Base-by-base conservation (phyloP, 805 yeast genomes). In the Saccharomycopsis lassenensis region DNA sequence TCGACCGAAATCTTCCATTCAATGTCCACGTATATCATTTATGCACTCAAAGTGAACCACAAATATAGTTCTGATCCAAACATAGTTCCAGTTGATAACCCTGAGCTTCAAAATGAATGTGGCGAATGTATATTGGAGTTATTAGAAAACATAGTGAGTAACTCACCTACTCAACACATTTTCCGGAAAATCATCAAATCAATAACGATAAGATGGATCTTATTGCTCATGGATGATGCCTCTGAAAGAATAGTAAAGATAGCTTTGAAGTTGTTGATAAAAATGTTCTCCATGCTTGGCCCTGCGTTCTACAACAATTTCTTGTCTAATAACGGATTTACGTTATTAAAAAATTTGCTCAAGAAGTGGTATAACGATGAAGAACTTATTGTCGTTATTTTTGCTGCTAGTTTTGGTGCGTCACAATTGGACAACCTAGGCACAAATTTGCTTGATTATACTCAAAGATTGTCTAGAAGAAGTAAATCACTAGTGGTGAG, bases 191-290 rank as follows among this genome's bases (percentile, higher is more conserved):
- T 65, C 55, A 47, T 67, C 63, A 65, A 74, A 31, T 61, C 77
- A 0, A 61, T 82, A 2, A 69, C 83, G 1, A 63, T 77, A 4
- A 79, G 77, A 48, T 77, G 87, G 80, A 58, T 81, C 7, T 56
- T 81, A 7, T 51, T 80, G 10, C 50, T 80, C 8, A 56, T 69
- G 35, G 62, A 62, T 40, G 46, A 49, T 5, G 48, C 63, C 35
- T 43, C 61, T 21, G 50, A 57, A 31, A 66, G 47, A 33, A 30
- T 42, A 14, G 58, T 52, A n/a, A 52, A 56, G 24, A 43, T 48
- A 6, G 51, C 58, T 0, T 39, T 64, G n/a, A 55, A 55, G n/a
- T 52, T 82, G 10, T 51, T 82, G 14, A 57, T 75, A 4, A 64
- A 65, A 37, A 52, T 75, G 4, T 54, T 81, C 12, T 52, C 59